Percentiles rank a stretch among this genome's conserved stretches.
Evolutionary conservation across 257 asterid species (phyloP).

Genomic region (Solanum megistacrolobum): DNA sequence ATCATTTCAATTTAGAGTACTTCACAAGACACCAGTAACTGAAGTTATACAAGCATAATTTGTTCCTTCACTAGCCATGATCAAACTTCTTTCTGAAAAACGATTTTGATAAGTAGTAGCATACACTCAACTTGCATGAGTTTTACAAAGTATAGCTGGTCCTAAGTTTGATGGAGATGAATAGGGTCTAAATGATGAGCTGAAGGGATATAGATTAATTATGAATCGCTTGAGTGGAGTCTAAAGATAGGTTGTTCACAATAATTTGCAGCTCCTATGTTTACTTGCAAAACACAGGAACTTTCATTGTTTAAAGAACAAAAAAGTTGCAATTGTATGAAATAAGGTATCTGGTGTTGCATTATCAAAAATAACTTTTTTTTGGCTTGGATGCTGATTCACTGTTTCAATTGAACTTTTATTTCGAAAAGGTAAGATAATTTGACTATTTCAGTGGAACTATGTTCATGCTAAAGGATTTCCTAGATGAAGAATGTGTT

Average conservation of each 20-base stretch:
- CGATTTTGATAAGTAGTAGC: background rate
- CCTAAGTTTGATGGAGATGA: background rate
- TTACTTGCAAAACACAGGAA: background rate
- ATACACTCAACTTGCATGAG: background rate
- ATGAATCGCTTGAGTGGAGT: background rate
- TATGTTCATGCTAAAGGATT: background rate
- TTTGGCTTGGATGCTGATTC: background rate
- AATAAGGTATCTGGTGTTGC: background rate
- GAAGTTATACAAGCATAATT: background rate
- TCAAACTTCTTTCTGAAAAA: background rate
- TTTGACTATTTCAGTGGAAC: background rate
- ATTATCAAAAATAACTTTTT: background rate
- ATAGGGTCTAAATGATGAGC: background rate
- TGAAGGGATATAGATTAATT: background rate
- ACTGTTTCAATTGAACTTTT: background rate
- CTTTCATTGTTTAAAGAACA: background rate
- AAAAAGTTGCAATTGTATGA: background rate
- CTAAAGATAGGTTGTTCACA: background rate
- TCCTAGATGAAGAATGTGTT: background rate
- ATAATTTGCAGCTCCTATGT: background rate
- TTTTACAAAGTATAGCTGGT: background rate
- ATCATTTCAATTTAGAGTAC: background rate
- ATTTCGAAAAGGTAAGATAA: background rate
- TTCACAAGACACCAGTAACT: background rate
- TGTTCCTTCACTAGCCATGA: background rate